phyloP scores from a whole-genome alignment of 306 rosid species.

The Casuarina equisetifolia region DNA sequence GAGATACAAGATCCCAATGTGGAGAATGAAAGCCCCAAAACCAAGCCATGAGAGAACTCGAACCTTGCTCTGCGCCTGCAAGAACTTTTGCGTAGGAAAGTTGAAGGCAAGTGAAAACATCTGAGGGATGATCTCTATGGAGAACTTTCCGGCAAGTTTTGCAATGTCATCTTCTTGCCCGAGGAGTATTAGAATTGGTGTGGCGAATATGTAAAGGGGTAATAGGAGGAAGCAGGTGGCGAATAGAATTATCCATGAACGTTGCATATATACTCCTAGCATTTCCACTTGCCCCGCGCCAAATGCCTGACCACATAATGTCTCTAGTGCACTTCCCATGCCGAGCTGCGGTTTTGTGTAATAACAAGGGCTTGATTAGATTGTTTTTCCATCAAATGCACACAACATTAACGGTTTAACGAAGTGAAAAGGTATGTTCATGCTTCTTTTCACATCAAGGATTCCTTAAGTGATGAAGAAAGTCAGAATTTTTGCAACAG shows the following conservation, averaged over 20 bases:
- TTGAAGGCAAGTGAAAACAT: constrained; percentile 84
- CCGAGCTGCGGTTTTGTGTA: constrained; percentile 66
- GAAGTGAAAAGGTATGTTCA: background rate
- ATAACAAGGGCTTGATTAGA: background rate
- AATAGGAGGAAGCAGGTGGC: constrained; percentile 54
- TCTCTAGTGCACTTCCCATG: constrained; percentile 97
- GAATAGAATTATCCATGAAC: constrained; percentile 72
- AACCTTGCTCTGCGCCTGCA: constrained; percentile 87
- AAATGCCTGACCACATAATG: constrained; percentile 93
- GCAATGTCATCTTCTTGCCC: constrained; percentile 76
- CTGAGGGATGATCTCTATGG: constrained; percentile 84
- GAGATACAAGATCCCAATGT: constrained; percentile 45
- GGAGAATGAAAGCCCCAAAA: constrained; percentile 42
- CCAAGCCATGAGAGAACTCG: constrained; percentile 85
- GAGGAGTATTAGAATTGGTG: constrained; percentile 67
- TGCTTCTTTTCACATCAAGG: background rate
- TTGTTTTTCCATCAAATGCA: background rate
- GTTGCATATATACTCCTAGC: constrained; percentile 92
- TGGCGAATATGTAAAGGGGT: constrained; percentile 68
- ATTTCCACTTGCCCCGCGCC: constrained; percentile 94
- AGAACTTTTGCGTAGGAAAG: constrained; percentile 84
- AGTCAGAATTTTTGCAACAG: no score
- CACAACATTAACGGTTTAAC: background rate
- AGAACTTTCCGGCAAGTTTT: constrained; percentile 68
- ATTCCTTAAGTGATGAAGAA: background rate